Evolutionary conservation across 176 grass and related monocot species (phyloP), one percentile per base, ranked within the genome.

Genomic region (Echinochloa phyllopogon): DNA sequence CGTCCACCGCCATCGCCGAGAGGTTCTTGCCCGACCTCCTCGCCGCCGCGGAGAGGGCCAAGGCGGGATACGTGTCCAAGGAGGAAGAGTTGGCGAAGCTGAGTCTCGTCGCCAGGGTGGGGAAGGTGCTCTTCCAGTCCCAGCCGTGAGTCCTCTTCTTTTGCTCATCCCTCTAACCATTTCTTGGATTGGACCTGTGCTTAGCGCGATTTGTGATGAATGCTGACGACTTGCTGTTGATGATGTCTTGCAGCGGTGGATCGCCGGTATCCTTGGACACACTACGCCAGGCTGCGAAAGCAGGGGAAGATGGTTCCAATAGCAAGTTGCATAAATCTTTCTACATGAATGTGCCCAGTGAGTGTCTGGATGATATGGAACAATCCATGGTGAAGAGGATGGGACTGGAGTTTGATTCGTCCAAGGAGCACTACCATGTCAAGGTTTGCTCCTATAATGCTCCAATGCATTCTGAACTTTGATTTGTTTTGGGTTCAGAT

Each of bases 401-500:
- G 75, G 81, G 58, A 11, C 76, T 84, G 25, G 25, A 58, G 6
- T 88, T 88, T 55, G 67, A 74, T 74, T 84, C 87, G 1, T 66
- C 48, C 21, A 88, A 88, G 83, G 75, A 88, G 39, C 58, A 84
- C 75, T 88, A 83, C 64, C 86, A 83, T 63, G 86, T 88, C 21
- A 77, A 88, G 80, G 86, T 87, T 82, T 74, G 47, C 0, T 57
- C 33, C 5, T 56, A 51, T 39, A 76, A 41, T 23, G 33, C 33
- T 84, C 40, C 53, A 18, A 4, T 57, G 13, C 76, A 69, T 47
- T 72, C 6, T 68, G 33, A 21, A 18, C 8, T 49, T 38, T 76
- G 16, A 60, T 11, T 72, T 69, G 12, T 75, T 43, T 59, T 39
- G 6, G 37, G 15, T 43, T 48, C 9, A 55, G 23, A n/a, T 65